Conservation (phyloP, 352 stramenopile genomes). For the Plasmopara halstedii region DNA sequence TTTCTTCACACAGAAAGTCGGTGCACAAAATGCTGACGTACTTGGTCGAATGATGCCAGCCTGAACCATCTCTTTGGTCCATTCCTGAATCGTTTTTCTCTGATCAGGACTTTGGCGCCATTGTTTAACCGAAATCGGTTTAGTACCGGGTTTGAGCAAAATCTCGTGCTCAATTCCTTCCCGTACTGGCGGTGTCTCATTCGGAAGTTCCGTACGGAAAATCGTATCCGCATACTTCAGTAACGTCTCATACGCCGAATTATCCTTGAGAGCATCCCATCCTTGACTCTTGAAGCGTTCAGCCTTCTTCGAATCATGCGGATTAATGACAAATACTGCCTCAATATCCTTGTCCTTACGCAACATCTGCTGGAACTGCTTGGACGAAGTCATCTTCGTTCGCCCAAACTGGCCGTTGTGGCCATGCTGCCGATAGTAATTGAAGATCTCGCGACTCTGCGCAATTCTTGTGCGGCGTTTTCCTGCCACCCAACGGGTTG, state of each 20-base stretch:
- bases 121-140: not conserved
- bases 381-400: not conserved
- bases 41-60: conserved; percentile 4
- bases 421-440: not conserved
- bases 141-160: not conserved
- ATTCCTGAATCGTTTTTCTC: not conserved
- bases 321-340: not conserved
- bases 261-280: not conserved
- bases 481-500: not conserved
- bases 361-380: not conserved
- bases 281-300: not conserved
- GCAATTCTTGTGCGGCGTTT: not conserved
- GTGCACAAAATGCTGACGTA: not conserved
- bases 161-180: not conserved
- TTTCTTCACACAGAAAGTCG: no score
- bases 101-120: not conserved
- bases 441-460: not conserved
- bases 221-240: not conserved
- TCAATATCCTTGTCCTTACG: not conserved
- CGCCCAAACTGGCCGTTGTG: not conserved
- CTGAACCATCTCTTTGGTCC: conserved; percentile 12
- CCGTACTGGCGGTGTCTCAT: not conserved
- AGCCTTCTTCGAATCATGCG: not conserved
- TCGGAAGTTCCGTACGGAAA: not conserved
- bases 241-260: not conserved